Percentiles rank a stretch among this genome's conserved stretches.
phyloP scores from a whole-genome alignment of 768 basidiomycete species.

The Crucibulum laeve region DNA sequence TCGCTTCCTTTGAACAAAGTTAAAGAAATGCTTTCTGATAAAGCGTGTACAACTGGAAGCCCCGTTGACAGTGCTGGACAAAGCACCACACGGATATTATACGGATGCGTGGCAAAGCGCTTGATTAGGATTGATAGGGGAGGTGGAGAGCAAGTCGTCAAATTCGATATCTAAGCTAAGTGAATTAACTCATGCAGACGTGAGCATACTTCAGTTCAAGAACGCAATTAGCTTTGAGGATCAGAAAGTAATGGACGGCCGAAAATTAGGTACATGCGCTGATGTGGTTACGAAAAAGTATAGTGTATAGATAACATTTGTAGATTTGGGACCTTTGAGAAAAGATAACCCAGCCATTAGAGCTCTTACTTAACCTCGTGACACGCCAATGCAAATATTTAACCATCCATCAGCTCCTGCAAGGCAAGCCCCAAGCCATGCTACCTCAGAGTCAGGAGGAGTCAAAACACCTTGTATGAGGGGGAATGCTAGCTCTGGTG shows the following conservation, averaged over 20 bases:
- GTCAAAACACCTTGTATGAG: conserved; percentile 81
- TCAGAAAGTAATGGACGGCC: too few species aligned
- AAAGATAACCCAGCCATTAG: too few species aligned
- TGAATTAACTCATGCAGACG: conserved; percentile 2
- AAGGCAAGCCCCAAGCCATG: conserved; percentile 91
- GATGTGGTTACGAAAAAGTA: too few species aligned
- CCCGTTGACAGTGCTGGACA: conserved; percentile 28
- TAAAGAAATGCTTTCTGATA: conserved; percentile 50
- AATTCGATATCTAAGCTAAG: conserved; percentile 50
- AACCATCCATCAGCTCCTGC: conserved; percentile 96
- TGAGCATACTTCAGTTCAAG: too few species aligned
- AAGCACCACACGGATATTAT: conserved; percentile 59
- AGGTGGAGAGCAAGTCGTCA: conserved; percentile 69
- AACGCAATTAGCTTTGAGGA: too few species aligned
- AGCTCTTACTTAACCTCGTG: conserved; percentile 15
- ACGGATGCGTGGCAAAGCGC: conserved; percentile 78
- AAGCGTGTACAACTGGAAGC: conserved; percentile 30
- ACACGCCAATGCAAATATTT: conserved; percentile 76
- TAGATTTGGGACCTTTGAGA: too few species aligned
- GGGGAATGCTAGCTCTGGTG: conserved; percentile 63
- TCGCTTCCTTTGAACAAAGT: conserved; percentile 58
- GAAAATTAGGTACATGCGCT: too few species aligned
- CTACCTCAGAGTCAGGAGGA: conserved; percentile 86
- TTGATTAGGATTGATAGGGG: conserved; percentile 74
- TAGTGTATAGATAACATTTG: too few species aligned